Evolutionary conservation across 2,329 filamentous ascomycete genomes (phyloP), one percentile per base, ranked within the genome.

Genomic region (Claviceps sp.): DNA sequence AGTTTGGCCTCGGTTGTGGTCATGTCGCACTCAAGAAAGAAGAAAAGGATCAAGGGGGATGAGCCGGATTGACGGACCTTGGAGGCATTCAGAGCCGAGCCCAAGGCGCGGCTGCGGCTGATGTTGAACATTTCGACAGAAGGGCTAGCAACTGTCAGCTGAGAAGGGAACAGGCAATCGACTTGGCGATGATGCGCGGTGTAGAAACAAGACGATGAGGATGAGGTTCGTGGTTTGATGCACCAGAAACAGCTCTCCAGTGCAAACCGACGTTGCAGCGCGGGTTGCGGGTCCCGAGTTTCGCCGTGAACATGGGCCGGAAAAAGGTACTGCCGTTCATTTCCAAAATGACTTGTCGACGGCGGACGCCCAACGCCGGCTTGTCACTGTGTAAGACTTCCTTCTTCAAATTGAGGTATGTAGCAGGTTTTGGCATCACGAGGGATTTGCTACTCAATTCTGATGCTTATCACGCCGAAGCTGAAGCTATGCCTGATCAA

Each of bases 41-140:
- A 48, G 53, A 56, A 52, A 47, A 51, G 52, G 16, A 18, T 30
- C 7, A 18, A 49, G 26, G 48, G 26, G 42, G 5, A 46, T 43
- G 24, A 49, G 34, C 44, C 45, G 42, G 22, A 48, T 46, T 47
- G 36, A 71, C 77, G 69, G 73, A 90, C 89, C 77, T 82, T 85
- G 70, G 81, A 80, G 68, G 85, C 81, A 72, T 82, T 84, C 70
- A 94, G 71, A 71, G 85, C 86, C 73, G 86, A 82, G 69, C 85
- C 82, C 74, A 91, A 75, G 69, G 85, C 84, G 72, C 85, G 81
- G 74, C 81, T 85, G 74, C 89, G 84, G 69, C 85, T 85, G 69
- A 95, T 74, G 73, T 85, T 93, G 77, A 89, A 94, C 89, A 95
- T 96, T 64, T 63, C 79, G 69, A 58, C 54, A 48, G 57, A 43